Evolutionary conservation across 1,284 basidiomycete genomes (phyloP), one percentile per base, ranked within the genome.

Genomic region (Ustilago cynodontis): DNA sequence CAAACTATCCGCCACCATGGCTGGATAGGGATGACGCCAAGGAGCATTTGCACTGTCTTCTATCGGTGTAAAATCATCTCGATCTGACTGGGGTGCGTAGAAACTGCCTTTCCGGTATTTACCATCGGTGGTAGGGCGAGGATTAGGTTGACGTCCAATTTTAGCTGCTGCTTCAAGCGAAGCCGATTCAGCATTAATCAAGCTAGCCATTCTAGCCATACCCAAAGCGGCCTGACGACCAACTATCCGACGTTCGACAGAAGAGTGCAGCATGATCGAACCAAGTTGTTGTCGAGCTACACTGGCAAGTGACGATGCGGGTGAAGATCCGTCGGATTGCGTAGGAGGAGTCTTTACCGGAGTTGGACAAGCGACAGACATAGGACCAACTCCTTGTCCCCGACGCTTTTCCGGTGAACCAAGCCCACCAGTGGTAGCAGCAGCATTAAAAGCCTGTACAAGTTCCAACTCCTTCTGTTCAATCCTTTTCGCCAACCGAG

Each of bases 11-110:
- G 76, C 76, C 2, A 71, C 67, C 62, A 78, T 71, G 3, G 69
- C 62, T 5, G 76, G 76, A 45, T 78, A 78, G 0, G 76, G 76
- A 37, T 78, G 76, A 0, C 71, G 29, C 76, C 76, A 78, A 13
- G 76, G 76, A 2, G 75, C 75, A 18, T 69, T 65, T 11, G 64
- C 64, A 1, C 64, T 67, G 13, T 73, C 75, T 45, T 77, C 75
- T 51, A 77, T 72, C 0, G 69, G 74, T 3, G 58, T 72, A 35
- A 55, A 63, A 22, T 61, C 54, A 16, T 51, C 16, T 20, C 41
- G 49, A 5, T 35, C 55, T 13, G 24, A 2, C 1, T 50, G 7
- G 0, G 59, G n/a, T 0, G 64, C 60, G 55, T 76, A 76, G 45
- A 71, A 67, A 28, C 26, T 28, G 5, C 72, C 67, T 55, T 70